A percentile compares a stretch with the other conserved stretches of the same genome.
Evolutionary conservation across 345 rosid genomes (phyloP).

Genomic region (Euphorbia pulcherrima): DNA sequence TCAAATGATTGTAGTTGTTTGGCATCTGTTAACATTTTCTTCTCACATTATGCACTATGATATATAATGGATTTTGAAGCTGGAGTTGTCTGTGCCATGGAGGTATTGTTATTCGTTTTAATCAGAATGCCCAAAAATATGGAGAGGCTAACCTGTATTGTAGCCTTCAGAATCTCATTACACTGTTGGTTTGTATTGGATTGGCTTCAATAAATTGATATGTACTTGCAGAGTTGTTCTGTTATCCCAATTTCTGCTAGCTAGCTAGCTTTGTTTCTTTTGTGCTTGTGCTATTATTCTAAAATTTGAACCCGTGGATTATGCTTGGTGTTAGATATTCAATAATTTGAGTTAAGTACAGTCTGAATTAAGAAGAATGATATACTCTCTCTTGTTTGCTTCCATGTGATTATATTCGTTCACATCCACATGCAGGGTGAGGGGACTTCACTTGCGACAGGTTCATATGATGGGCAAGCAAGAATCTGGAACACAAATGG

Average conservation of each 20-base stretch:
- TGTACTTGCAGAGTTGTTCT: background rate
- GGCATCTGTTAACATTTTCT: background rate
- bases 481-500: slow-evolving; percentile 87
- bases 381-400: background rate
- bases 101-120: too few relatives aligned
- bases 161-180: too few relatives aligned
- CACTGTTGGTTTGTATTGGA: background rate
- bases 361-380: slow-evolving; percentile 6
- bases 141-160: too few relatives aligned
- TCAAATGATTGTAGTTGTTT: background rate
- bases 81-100: background rate
- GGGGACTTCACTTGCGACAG: slow-evolving; percentile 91
- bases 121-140: too few relatives aligned
- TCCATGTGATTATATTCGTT: slow-evolving; percentile 8
- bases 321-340: background rate
- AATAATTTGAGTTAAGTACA: background rate
- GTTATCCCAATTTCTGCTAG: background rate
- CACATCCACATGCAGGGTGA: slow-evolving; percentile 54
- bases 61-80: background rate
- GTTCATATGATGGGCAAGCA: slow-evolving; percentile 96
- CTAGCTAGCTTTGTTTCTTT: background rate
- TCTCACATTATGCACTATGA: background rate
- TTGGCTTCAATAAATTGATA: background rate
- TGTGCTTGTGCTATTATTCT: background rate
- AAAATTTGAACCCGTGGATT: background rate